Evolutionary conservation across 768 basidiomycete genomes (phyloP).

Genomic region (Termitomyces sp.): DNA sequence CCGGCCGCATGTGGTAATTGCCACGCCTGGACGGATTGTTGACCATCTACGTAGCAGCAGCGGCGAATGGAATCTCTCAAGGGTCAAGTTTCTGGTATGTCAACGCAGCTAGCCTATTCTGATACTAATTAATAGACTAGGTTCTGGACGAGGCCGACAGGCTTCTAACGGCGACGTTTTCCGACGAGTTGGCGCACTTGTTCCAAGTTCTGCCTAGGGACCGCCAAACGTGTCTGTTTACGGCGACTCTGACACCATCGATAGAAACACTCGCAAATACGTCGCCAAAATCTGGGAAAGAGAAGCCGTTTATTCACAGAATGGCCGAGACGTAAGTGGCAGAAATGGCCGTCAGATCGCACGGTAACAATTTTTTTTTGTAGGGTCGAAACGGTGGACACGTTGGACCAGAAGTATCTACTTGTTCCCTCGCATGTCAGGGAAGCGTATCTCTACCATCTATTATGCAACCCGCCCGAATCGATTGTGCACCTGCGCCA

Average conservation of each 20-base stretch:
- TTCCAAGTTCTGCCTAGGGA: constrained; percentile 75
- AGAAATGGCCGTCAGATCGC: background rate
- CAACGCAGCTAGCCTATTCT: background rate
- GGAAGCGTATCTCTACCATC: constrained; percentile 85
- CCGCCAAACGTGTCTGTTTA: constrained; percentile 96
- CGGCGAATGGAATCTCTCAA: constrained; percentile 77
- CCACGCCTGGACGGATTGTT: constrained; percentile 92
- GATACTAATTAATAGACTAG: constrained; percentile 30
- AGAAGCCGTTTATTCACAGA: constrained; percentile 80
- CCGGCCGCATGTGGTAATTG: constrained; percentile 90
- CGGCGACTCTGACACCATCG: constrained; percentile 86
- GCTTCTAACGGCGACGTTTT: constrained; percentile 83
- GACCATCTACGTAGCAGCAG: constrained; percentile 80
- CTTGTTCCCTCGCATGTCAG: constrained; percentile 94
- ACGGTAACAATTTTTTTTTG: background rate
- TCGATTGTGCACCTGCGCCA: constrained; percentile 65
- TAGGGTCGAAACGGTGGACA: constrained; percentile 89
- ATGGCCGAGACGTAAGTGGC: constrained; percentile 62
- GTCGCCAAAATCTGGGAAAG: constrained; percentile 74
- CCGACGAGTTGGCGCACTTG: constrained; percentile 74
- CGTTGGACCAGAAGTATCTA: constrained; percentile 82
- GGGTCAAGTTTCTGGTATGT: constrained; percentile 80
- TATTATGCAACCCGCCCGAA: constrained; percentile 86
- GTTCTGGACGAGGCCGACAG: constrained; percentile 97
- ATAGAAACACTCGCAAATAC: constrained; percentile 75